These are phyloP conservation scores for Parachlorella kessleri DNA, from an alignment of 139 green algal species.

Conservation along the genomic window DNA sequence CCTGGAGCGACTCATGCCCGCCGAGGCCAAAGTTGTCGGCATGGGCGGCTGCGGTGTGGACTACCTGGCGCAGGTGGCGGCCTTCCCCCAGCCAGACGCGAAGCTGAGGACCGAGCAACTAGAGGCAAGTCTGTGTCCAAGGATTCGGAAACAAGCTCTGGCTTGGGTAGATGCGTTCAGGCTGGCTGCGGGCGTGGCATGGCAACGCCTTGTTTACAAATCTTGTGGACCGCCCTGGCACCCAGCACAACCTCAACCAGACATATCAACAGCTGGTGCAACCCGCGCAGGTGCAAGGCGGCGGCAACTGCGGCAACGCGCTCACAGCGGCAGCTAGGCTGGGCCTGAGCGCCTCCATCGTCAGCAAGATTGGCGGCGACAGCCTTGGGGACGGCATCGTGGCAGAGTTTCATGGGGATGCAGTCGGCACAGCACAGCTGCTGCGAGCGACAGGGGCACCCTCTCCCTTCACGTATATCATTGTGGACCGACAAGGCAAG, in stretches of 20 bases:
- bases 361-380: constrained; percentile 91
- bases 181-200: too few species aligned
- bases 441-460: constrained; percentile 57
- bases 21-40: constrained; percentile 66
- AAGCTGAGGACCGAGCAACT: constrained; percentile 90
- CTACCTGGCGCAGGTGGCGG: constrained; percentile 86
- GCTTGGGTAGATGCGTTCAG: too few species aligned
- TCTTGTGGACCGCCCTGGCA: background rate
- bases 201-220: too few species aligned
- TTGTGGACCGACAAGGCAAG: constrained; percentile 88
- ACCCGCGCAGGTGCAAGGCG: constrained; percentile 74
- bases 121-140: too few species aligned
- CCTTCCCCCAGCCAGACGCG: constrained; percentile 86
- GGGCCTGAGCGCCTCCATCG: constrained; percentile 69
- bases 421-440: constrained; percentile 78
- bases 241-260: background rate
- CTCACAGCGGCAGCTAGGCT: constrained; percentile 90
- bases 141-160: too few species aligned
- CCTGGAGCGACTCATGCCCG: too few species aligned
- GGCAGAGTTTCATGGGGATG: constrained; percentile 85
- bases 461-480: constrained; percentile 99
- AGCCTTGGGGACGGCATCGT: constrained; percentile 81
- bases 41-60: constrained; percentile 86
- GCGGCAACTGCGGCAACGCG: constrained; percentile 95
- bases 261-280: background rate